These are phyloP conservation scores for Aspergillus asperescens DNA, from an alignment of 495 filamentous ascomycete genomes.

Conservation along the genomic window DNA sequence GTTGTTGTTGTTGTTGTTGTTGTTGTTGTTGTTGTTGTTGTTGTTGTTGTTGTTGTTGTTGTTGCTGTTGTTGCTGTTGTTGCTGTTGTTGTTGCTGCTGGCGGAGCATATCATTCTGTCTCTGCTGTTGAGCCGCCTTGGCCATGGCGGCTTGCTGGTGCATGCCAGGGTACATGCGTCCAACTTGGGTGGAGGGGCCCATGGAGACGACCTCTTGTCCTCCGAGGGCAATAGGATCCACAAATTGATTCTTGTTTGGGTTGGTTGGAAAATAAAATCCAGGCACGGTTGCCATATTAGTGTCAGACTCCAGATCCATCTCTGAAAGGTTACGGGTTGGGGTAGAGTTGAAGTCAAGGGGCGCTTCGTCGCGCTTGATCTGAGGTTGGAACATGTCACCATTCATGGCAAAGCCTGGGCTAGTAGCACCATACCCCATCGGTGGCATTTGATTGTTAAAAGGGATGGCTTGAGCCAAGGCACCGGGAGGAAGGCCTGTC, in stretches of 20 bases:
- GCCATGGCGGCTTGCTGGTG: conserved; percentile 82
- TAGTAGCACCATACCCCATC: conserved; percentile 49
- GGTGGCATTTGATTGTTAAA: conserved; percentile 55
- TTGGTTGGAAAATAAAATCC: conserved; percentile 39
- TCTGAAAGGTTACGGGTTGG: conserved; percentile 48
- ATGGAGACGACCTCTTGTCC: conserved; percentile 47
- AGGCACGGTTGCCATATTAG: conserved; percentile 58
- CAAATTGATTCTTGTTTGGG: conserved; percentile 44
- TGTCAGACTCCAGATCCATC: conserved; percentile 49
- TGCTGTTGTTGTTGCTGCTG: conserved; percentile 48
- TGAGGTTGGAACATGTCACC: conserved; percentile 44
- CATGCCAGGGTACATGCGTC: conserved; percentile 80
- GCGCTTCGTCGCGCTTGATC: conserved; percentile 48
- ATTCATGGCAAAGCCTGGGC: conserved; percentile 41
- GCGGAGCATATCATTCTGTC: conserved; percentile 60
- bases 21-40: conserved; percentile 58
- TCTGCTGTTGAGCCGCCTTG: conserved; percentile 63
- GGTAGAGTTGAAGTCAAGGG: conserved; percentile 51
- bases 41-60: conserved; percentile 40
- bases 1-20: conserved; percentile 56
- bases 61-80: conserved; percentile 50
- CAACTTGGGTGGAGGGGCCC: conserved; percentile 51
- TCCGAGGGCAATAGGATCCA: conserved; percentile 67
- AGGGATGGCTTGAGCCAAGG: conserved; percentile 62
- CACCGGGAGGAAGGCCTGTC: conserved; percentile 78